Evolutionary conservation across 495 filamentous ascomycete species (phyloP).

Genomic region (Podospora pseudoanserina): DNA sequence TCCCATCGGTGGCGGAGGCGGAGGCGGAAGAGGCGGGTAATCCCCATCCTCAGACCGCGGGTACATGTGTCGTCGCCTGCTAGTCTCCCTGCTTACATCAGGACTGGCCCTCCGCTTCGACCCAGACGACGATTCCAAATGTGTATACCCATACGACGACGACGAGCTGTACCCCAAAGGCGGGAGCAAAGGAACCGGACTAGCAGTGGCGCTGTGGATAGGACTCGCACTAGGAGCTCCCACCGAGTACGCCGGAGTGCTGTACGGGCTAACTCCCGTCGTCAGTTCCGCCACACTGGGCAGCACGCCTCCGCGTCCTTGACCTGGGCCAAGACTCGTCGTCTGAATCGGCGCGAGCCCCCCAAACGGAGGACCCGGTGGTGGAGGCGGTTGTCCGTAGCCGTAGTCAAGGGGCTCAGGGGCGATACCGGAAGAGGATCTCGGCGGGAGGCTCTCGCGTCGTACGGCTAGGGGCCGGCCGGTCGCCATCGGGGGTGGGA

Average conservation of each 20-base stretch:
- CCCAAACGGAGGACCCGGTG: not conserved
- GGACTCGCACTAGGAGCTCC: slow-evolving; percentile 37
- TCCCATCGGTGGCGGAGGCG: slow-evolving; percentile 6
- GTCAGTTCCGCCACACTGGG: slow-evolving; percentile 55
- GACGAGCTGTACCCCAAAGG: slow-evolving; percentile 24
- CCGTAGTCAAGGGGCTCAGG: slow-evolving; percentile 29
- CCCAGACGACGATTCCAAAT: slow-evolving; percentile 25
- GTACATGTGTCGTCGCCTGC: slow-evolving; percentile 42
- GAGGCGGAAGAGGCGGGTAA: slow-evolving; percentile 10
- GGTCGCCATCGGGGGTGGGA: slow-evolving; percentile 23
- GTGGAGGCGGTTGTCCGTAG: slow-evolving; percentile 29
- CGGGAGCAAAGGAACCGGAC: slow-evolving; percentile 41
- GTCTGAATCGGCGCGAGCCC: slow-evolving; percentile 47
- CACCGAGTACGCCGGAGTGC: slow-evolving; percentile 49
- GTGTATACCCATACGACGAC: slow-evolving; percentile 28
- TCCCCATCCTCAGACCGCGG: slow-evolving; percentile 28
- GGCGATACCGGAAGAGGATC: slow-evolving; percentile 30
- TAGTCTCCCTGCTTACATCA: slow-evolving; percentile 36
- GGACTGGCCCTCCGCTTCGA: slow-evolving; percentile 20
- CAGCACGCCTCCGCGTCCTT: slow-evolving; percentile 36
- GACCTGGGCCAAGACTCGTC: slow-evolving; percentile 15
- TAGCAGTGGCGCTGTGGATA: slow-evolving; percentile 37
- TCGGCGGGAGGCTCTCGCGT: slow-evolving; percentile 45
- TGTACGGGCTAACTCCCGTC: slow-evolving; percentile 53
- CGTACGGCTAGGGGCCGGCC: slow-evolving; percentile 35